Conservation (phyloP, 345 rosid species). For the Moricandia arvensis region DNA sequence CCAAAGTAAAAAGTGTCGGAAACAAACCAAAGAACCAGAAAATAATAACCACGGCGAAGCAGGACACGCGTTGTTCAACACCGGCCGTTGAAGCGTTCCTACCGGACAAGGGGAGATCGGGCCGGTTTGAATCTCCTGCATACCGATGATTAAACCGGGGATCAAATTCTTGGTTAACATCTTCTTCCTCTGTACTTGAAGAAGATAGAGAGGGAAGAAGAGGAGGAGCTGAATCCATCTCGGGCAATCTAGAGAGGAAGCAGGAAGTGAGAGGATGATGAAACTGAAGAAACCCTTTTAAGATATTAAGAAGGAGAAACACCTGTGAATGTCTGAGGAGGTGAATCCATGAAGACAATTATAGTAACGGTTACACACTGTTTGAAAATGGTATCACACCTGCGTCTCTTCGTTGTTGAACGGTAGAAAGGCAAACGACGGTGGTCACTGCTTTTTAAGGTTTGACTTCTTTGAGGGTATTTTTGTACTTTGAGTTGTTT, state of each 20-base stretch:
- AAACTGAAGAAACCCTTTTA: conserved; percentile 6
- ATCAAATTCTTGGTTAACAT: conserved; percentile 26
- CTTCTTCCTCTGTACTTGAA: conserved; percentile 32
- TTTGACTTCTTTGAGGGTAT: conserved; percentile 2
- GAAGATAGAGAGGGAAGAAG: background rate
- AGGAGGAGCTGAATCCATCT: conserved; percentile 36
- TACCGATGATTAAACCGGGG: background rate
- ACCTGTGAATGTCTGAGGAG: conserved; percentile 14
- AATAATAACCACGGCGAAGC: conserved; percentile 52
- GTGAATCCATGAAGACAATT: conserved; percentile 12
- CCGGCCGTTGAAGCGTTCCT: background rate
- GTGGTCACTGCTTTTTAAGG: background rate
- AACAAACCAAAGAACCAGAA: conserved; percentile 74
- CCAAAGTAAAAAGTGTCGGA: background rate
- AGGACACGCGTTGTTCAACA: conserved; percentile 55
- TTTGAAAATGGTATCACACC: background rate
- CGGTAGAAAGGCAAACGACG: background rate
- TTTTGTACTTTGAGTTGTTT: background rate
- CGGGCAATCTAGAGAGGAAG: conserved; percentile 31
- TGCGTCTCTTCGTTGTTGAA: conserved; percentile 23
- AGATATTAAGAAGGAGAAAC: background rate
- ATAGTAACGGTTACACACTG: conserved; percentile 4
- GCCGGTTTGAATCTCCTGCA: background rate
- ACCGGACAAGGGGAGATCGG: conserved; percentile 29
- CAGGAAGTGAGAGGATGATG: background rate